A percentile compares a stretch with the other conserved stretches of the same genome.
phyloP scores from a whole-genome alignment of 305 asterid species.

The Fraxinus ornus region DNA sequence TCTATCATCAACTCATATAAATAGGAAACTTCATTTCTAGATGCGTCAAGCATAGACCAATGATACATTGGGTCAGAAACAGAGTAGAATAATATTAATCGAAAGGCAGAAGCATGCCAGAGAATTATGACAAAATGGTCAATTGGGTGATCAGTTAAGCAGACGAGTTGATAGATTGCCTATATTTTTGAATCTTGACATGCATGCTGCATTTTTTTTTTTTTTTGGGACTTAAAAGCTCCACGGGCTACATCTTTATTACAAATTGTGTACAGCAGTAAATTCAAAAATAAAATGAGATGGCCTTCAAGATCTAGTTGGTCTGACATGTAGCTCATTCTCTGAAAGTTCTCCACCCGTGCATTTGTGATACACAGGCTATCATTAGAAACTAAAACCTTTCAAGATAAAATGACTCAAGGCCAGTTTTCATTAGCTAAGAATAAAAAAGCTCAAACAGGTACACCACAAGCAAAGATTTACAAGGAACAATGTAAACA shows the following conservation, averaged over 20 bases:
- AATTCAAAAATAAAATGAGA: neutral
- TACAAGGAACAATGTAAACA: neutral
- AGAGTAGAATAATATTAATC: neutral
- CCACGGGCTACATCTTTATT: conserved; percentile 1
- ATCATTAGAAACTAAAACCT: neutral
- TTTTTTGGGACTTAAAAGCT: neutral
- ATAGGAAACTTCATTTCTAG: neutral
- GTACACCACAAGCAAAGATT: conserved; percentile 1
- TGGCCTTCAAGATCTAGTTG: conserved; percentile 7
- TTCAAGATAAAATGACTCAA: neutral
- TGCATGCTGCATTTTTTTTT: neutral
- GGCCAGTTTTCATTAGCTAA: conserved; percentile 14
- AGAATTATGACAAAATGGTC: neutral
- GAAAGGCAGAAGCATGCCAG: neutral
- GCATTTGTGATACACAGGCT: conserved; percentile 7
- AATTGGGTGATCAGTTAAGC: neutral
- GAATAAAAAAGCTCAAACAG: conserved; percentile 5
- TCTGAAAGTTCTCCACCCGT: conserved; percentile 15
- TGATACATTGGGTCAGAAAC: neutral
- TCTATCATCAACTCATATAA: neutral
- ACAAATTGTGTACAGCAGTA: neutral
- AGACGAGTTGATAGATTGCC: neutral
- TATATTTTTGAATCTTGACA: neutral
- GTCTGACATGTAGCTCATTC: conserved; percentile 11
- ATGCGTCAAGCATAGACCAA: neutral